Percentiles rank a stretch among this genome's conserved stretches.
Evolutionary conservation across 1,284 basidiomycete species (phyloP).

Genomic region (Austroboletus novae-zelandiae): DNA sequence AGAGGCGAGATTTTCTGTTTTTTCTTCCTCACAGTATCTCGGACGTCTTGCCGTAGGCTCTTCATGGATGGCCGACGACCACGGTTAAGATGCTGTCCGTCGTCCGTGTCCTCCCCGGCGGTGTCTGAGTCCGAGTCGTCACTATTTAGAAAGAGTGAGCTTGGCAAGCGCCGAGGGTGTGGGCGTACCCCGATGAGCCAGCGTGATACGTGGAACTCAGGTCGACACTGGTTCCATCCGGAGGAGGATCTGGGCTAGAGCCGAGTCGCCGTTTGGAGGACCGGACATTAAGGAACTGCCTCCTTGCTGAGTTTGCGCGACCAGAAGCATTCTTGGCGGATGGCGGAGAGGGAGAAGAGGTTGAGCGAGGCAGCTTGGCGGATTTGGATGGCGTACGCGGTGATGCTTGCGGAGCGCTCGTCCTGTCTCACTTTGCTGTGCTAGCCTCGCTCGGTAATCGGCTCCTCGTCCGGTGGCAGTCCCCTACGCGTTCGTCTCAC

Average conservation of each 20-base stretch:
- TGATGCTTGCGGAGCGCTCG: background rate
- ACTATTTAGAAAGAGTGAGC: constrained; percentile 18
- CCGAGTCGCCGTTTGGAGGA: constrained; percentile 38
- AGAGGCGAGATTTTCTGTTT: constrained; percentile 25
- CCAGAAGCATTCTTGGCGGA: constrained; percentile 41
- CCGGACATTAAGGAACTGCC: constrained; percentile 37
- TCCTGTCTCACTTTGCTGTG: background rate
- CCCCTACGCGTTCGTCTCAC: background rate
- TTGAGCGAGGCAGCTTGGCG: constrained; percentile 71
- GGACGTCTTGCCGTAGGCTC: constrained; percentile 20
- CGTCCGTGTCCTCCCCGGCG: constrained; percentile 34
- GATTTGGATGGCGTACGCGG: constrained; percentile 10
- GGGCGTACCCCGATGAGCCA: constrained; percentile 66
- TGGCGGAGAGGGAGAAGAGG: constrained; percentile 73
- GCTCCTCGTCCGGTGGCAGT: background rate
- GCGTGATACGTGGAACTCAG: constrained; percentile 86
- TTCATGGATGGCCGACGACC: constrained; percentile 30
- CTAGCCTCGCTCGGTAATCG: background rate
- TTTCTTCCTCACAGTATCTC: constrained; percentile 29
- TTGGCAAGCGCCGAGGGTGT: background rate
- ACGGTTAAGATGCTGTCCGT: constrained; percentile 20
- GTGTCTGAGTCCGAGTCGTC: constrained; percentile 32
- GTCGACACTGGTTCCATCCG: constrained; percentile 41
- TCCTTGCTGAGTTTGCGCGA: constrained; percentile 43
- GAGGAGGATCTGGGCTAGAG: constrained; percentile 23